Base-by-base conservation (phyloP, 306 rosid species). In the Rubus parviflorus region DNA sequence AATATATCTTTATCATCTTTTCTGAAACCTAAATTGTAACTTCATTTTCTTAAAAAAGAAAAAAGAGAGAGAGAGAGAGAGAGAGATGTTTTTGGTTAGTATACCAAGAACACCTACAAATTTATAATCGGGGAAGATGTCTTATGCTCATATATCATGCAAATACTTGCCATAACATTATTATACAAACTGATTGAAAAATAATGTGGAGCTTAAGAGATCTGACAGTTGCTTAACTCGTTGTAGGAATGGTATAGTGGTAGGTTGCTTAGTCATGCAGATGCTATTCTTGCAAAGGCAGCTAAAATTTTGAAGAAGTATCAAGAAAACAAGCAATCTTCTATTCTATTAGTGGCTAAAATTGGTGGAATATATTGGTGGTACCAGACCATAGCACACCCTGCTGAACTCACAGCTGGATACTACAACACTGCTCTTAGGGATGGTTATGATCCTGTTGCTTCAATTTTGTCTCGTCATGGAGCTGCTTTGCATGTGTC, bases 211-310 rank as follows among this genome's bases (percentile, higher is more conserved):
- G 53, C 42, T 73, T 72, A 2, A 25, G 54, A 57, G 25, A 42
- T 22, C 68, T 57, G 38, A 73, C 68, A 42, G 41, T 20, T 40
- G 23, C 56, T 73, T 73, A 42, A 54, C 60, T 54, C 0, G 1
- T 72, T 76, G 75, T 83, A 80, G 84, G 84, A 83, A 66, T 83
- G 86, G 86, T 83, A 83, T 56, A 83, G 84, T 76, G 81, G 81
- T 35, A 66, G 74, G 49, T 72, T 83, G 81, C 81, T 83, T 57
- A 69, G 43, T 66, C 86, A 83, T 79, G 84, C 84, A 57, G 84
- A 83, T 76, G 84, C 74, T 76, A 66, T 83, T 72, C 83, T 83
- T 66, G 84, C 73, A 61, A 83, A 76, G 72, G 84, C 84, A 54
- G 83, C 84, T 41, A 73, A 54, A 54, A 40, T 80, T 57, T 53